Evolutionary conservation across 106 monocot species (phyloP).

Genomic region (Apostasia shenzhenica): DNA sequence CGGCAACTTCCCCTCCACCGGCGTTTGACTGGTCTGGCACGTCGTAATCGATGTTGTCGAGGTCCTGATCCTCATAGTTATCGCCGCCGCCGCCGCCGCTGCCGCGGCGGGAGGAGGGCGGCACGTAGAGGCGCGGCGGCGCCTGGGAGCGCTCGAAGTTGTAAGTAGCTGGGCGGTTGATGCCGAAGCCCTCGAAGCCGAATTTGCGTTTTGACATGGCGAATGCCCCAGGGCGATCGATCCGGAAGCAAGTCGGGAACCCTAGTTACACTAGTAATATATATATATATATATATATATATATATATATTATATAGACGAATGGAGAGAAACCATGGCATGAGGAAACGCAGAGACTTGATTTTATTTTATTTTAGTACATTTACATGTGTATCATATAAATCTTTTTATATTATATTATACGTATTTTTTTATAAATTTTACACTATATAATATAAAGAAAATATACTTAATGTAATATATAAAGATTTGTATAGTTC

Average conservation of each 20-base stretch:
- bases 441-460: no score
- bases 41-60: conserved; percentile 82
- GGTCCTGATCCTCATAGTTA: conserved; percentile 60
- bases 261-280: background rate
- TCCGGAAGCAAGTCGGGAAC: background rate
- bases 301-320: no score
- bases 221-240: background rate
- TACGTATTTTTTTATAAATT: no score
- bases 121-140: conserved; percentile 76
- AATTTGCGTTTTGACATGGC: conserved; percentile 93
- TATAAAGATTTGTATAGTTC: no score
- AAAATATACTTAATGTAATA: no score
- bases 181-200: conserved; percentile 92
- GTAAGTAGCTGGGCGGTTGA: conserved; percentile 73
- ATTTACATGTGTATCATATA: no score
- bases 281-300: background rate
- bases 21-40: conserved; percentile 10
- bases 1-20: background rate
- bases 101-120: conserved; percentile 39
- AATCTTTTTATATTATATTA: no score
- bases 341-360: background rate
- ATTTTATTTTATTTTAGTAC: no score
- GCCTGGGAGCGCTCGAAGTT: conserved; percentile 72
- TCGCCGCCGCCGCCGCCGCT: conserved; percentile 14
- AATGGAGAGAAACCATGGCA: background rate